A percentile compares a stretch with the other conserved stretches of the same genome.
Conservation (phyloP, 2,329 filamentous ascomycete species). For the Cladorrhinum sp. region DNA sequence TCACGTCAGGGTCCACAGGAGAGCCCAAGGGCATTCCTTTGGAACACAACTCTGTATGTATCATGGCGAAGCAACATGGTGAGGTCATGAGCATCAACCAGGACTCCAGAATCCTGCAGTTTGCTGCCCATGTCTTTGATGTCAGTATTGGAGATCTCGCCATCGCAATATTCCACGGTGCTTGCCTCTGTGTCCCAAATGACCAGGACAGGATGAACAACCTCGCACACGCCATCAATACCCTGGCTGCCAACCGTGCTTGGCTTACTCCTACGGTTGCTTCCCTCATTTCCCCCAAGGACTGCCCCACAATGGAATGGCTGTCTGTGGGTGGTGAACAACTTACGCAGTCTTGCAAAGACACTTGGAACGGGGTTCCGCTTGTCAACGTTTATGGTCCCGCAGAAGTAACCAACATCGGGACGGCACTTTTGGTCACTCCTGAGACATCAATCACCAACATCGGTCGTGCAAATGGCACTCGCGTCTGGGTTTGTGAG, state of each 20-base stretch:
- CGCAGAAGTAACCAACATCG: conserved; percentile 28
- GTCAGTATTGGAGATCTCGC: conserved; percentile 28
- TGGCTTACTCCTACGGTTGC: conserved; percentile 29
- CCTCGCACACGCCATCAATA: conserved; percentile 30
- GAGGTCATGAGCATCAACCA: conserved; percentile 22
- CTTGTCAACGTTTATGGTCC: conserved; percentile 12
- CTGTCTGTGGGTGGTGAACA: conserved; percentile 27
- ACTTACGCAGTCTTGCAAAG: conserved; percentile 17
- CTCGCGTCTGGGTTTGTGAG: conserved; percentile 32
- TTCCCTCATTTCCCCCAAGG: conserved; percentile 20
- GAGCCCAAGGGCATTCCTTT: conserved; percentile 40
- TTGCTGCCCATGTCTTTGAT: conserved; percentile 34
- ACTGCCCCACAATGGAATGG: conserved; percentile 23
- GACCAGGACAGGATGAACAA: conserved; percentile 39
- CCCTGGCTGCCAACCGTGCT: conserved; percentile 22
- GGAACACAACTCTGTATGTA: conserved; percentile 20
- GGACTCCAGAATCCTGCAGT: conserved; percentile 33
- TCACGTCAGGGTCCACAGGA: conserved; percentile 46
- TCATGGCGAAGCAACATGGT: conserved; percentile 23
- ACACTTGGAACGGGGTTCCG: conserved; percentile 12
- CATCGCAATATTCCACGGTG: conserved; percentile 26
- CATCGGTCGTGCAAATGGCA: conserved; percentile 21
- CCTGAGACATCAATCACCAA: conserved; percentile 15
- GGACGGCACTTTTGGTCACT: conserved; percentile 4
- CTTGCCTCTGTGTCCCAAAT: conserved; percentile 36